Evolutionary conservation across 495 filamentous ascomycete genomes (phyloP).

Genomic region (Aspergillus cavernicola): DNA sequence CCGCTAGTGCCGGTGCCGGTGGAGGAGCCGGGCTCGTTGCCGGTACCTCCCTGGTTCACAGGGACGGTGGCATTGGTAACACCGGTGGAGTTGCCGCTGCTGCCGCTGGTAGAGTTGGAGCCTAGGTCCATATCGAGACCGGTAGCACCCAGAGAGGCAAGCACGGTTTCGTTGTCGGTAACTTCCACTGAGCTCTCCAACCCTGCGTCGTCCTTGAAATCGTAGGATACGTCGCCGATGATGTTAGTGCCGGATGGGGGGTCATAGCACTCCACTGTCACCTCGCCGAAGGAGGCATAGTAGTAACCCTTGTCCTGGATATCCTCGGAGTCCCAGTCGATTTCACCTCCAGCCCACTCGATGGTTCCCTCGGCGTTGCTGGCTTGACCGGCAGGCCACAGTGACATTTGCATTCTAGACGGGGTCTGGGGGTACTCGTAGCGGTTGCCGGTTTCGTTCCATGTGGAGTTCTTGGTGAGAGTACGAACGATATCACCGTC

Average conservation of each 20-base stretch:
- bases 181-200: conserved; percentile 74
- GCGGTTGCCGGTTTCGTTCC: conserved; percentile 74
- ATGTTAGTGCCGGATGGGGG: conserved; percentile 60
- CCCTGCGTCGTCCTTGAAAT: conserved; percentile 61
- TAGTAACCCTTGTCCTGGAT: conserved; percentile 85
- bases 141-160: conserved; percentile 73
- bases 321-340: conserved; percentile 80
- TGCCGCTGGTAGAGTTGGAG: conserved; percentile 24
- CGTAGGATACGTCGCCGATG: conserved; percentile 63
- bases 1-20: conserved; percentile 8
- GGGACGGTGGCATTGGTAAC: conserved; percentile 31
- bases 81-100: conserved; percentile 19
- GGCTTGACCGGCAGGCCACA: conserved; percentile 87
- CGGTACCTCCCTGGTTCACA: conserved; percentile 32
- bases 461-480: conserved; percentile 71
- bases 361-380: conserved; percentile 82
- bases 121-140: conserved; percentile 64
- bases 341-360: conserved; percentile 83
- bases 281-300: conserved; percentile 74
- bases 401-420: conserved; percentile 86
- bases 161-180: conserved; percentile 69
- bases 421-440: conserved; percentile 93
- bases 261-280: conserved; percentile 81
- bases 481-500: conserved; percentile 74
- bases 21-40: conserved; percentile 26